These are phyloP conservation scores for Leccinum huronense DNA, from an alignment of 1,284 basidiomycete species.

Conservation along the genomic window DNA sequence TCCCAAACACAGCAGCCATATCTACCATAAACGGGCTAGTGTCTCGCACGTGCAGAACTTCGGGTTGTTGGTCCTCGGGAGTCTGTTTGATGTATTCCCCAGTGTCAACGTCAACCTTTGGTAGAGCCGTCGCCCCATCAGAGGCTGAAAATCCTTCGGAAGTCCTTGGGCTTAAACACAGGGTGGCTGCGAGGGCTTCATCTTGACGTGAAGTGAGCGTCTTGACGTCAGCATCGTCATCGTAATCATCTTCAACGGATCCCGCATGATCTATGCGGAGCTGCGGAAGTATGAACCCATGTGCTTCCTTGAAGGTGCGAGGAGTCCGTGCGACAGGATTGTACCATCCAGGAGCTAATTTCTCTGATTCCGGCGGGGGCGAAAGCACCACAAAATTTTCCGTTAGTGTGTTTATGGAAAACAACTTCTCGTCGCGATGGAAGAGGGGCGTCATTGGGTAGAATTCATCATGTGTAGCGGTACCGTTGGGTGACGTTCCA, in stretches of 20 bases:
- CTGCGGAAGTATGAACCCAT: constrained; percentile 21
- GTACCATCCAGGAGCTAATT: constrained; percentile 33
- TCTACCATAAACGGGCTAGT: constrained; percentile 49
- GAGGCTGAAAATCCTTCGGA: constrained; percentile 24
- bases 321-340: constrained; percentile 25
- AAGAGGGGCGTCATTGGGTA: constrained; percentile 26
- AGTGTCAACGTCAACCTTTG: constrained; percentile 4
- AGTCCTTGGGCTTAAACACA: constrained; percentile 30
- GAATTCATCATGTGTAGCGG: constrained; percentile 17
- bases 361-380: constrained; percentile 32
- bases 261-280: constrained; percentile 20
- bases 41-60: constrained; percentile 37
- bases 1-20: constrained; percentile 35
- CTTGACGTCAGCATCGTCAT: constrained; percentile 33
- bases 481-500: constrained; percentile 17
- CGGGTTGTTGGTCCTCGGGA: constrained; percentile 15
- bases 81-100: constrained; percentile 3
- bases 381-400: constrained; percentile 20
- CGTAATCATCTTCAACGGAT: constrained; percentile 27
- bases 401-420: constrained; percentile 27
- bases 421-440: constrained; percentile 31
- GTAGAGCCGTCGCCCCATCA: neutral
- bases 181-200: constrained; percentile 35
- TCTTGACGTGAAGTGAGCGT: constrained; percentile 34
- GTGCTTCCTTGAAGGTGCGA: constrained; percentile 13